Evolutionary conservation across 1,284 basidiomycete genomes (phyloP), one percentile per base, ranked within the genome.

Genomic region (Butyriboletus appendiculatus): DNA sequence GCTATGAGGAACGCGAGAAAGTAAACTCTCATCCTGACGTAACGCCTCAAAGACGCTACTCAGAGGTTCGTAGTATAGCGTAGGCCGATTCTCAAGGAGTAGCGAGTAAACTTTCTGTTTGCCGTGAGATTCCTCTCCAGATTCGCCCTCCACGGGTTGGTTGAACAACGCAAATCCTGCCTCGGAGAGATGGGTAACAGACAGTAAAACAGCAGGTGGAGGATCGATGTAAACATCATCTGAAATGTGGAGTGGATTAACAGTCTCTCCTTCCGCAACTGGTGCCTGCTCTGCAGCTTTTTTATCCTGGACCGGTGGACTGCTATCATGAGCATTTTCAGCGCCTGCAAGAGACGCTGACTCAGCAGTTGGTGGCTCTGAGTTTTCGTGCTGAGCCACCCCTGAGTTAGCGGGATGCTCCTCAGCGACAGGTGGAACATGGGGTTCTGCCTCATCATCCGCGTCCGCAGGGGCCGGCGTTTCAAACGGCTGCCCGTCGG

Each of bases 191-290:
- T 74, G 69, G 51, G 67, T 59, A 20, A 88, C 62, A 18, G 81
- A 78, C 32, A 90, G 64, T 42, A 88, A 72, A 43, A 90, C 84
- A 22, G 84, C 74, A 16, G 88, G 87, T 44, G 88, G 88, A n/a
- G 85, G 85, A 55, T 90, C 87, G 51, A 88, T 86, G 63, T 83
- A 86, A 44, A 86, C 81, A 28, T 80, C 86, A 59, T 87, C 87
- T 11, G 82, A 84, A 45, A 86, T 83, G 66, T 86, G 83, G 62
- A 85, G 82, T 9, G 83, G 82, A 67, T 87, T 81, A 32, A 53
- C 57, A 8, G 46, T 37, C 32, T 56, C 57, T 42, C 55, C 58
- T 38, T 51, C 59, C 24, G 47, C 38, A 39, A 8, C 46, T n/a
- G 46, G n/a, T 28, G 47, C 55, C 34, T 51, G 59, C 11, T 58